Conservation (phyloP, 2,329 filamentous ascomycete species). For the Elsinoe ampelina region DNA sequence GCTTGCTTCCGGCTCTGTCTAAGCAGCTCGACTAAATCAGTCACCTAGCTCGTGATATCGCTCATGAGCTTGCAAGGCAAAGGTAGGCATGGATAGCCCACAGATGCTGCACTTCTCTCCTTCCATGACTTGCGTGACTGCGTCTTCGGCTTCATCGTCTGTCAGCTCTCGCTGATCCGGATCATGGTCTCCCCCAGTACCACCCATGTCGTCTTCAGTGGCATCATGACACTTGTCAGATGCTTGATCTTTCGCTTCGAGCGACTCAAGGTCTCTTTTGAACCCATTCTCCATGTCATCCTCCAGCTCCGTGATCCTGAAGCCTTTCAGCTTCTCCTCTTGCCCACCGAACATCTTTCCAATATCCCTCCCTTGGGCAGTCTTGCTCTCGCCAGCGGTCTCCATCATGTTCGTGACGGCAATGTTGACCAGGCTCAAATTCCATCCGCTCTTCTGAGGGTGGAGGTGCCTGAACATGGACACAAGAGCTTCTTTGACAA, state of each 20-base stretch:
- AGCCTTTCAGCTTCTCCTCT: constrained; percentile 58
- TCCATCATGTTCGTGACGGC: constrained; percentile 75
- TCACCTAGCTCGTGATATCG: constrained; percentile 37
- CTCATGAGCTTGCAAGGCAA: constrained; percentile 50
- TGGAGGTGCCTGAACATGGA: constrained; percentile 68
- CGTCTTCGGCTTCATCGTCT: constrained; percentile 12
- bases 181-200: background rate
- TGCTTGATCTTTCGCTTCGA: background rate
- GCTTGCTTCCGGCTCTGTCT: too few species aligned
- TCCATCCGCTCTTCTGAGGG: constrained; percentile 60
- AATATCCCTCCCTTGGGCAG: constrained; percentile 60
- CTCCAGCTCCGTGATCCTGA: constrained; percentile 45
- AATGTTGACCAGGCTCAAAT: constrained; percentile 75
- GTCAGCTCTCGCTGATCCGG: background rate
- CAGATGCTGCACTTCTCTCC: constrained; percentile 40
- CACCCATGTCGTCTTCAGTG: too few species aligned
- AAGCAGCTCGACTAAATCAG: background rate
- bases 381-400: constrained; percentile 35
- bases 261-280: background rate
- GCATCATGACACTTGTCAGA: background rate
- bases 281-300: constrained; percentile 14
- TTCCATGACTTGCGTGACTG: constrained; percentile 18
- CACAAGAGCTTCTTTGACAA: constrained; percentile 60
- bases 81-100: constrained; percentile 45
- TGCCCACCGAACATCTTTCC: constrained; percentile 72